Base-by-base conservation (phyloP, 306 rosid genomes). In the Datisca glomerata region DNA sequence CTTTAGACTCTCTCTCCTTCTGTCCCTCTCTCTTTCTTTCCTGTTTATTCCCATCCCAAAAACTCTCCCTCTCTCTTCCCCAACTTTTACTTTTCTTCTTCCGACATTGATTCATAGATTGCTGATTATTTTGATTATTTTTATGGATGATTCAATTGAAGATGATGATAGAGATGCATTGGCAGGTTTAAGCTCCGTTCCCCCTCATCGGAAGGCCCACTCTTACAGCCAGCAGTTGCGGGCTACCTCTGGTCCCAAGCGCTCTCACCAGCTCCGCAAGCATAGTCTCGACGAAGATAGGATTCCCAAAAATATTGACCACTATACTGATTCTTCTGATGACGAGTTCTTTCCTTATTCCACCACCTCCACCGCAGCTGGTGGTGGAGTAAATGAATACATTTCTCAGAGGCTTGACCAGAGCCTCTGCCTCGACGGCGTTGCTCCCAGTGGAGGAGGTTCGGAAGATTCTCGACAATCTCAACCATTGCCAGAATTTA, bases 181-280 rank as follows among this genome's bases (percentile, higher is more conserved):
- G 56, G 73, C 83, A 1, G 75, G 79, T 13, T 14, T 83, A 34
- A 61, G 52, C 53, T 8, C 67, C 11, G 70, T 59, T 15, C 94
- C 86, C 16, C 93, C 93, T 9, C 74, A 70, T 21, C 79, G 86
- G 27, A 89, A 84, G 53, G 59, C 76, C n/a, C 95, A 83, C 8
- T 89, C 95, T 1, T 78, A 80, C 49, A 83, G 93, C 75, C 98
- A 89, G 11, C 98, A 83, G 33, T 72, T 77, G 5, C 78, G 77
- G 5, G 69, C 53, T 45, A 1, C 72, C 32, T 47, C 83, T 15
- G 50, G 66, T 1, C 67, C 54, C 21, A 83, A 83, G 48, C 79
- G 73, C n/a, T 60, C 35, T 19, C 59, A 53, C 15, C 75, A 48
- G 32, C 38, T 63, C 4, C 91, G 98, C 47, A 89, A 89, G 50